Conservation (phyloP, 2,329 filamentous ascomycete genomes). For the Verticillium alfalfae region DNA sequence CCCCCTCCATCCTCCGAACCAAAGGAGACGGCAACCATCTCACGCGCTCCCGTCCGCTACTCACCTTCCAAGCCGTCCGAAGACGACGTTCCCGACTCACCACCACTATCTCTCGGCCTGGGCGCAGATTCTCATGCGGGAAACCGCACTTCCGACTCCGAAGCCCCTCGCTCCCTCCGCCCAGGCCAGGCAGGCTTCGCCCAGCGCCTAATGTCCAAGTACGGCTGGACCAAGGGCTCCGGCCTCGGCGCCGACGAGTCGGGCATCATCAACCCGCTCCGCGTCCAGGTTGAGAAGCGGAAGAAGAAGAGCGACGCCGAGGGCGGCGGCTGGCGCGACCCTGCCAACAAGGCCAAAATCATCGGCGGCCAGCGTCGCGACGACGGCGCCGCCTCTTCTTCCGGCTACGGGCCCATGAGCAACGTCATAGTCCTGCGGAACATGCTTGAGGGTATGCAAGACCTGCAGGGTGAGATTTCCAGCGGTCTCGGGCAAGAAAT, state of each 20-base stretch:
- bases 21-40: conserved; percentile 56
- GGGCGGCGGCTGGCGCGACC: conserved; percentile 70
- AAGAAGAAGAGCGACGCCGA: conserved; percentile 74
- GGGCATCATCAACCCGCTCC: conserved; percentile 80
- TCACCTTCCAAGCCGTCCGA: conserved; percentile 28
- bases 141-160: conserved; percentile 18
- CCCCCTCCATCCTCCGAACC: conserved; percentile 28
- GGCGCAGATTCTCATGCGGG: conserved; percentile 33
- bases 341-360: conserved; percentile 69
- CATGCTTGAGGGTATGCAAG: conserved; percentile 78
- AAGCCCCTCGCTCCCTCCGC: conserved; percentile 51
- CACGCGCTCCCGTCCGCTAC: conserved; percentile 74
- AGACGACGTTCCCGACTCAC: conserved; percentile 31
- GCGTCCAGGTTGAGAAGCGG: conserved; percentile 79
- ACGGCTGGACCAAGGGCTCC: conserved; percentile 85
- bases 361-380: conserved; percentile 64
- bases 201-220: conserved; percentile 83
- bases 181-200: conserved; percentile 84
- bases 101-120: conserved; percentile 43
- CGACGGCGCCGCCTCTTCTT: conserved; percentile 15
- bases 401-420: conserved; percentile 67
- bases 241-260: conserved; percentile 78
- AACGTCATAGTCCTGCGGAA: conserved; percentile 76
- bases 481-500: conserved; percentile 83
- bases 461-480: conserved; percentile 73